Evolutionary conservation across 116 monocot species (phyloP), one percentile per base, ranked within the genome.

Genomic region (Thalassia testudinum): DNA sequence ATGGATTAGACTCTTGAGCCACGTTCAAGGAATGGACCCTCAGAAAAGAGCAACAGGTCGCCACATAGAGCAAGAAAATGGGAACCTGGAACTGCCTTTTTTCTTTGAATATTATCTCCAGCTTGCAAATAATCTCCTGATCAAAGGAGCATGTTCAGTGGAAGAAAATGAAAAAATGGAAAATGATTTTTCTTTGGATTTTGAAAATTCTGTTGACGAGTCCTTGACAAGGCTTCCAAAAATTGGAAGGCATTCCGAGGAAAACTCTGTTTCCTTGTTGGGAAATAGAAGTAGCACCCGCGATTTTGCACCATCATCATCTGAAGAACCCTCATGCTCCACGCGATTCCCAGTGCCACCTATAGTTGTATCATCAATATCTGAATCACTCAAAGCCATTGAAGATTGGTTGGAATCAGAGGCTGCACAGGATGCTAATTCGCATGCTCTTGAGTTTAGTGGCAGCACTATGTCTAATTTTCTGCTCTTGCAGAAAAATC

Each of bases 1-100:
- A 50, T 99, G 82, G 90, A 57, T 99, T 29, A 54, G 59, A 44
- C 54, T 99, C 19, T 64, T 99, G 60, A 55, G 61, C 50, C 62
- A 72, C 44, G 66, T 90, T 17, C 97, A 99, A 72, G 89, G 79
- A 24, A 86, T 89, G 75, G 80, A 99, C 61, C 53, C 82, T 50
- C 97, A 75, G 30, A 99, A 75, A 57, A 74, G 90, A 70, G 66
- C 58, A 22, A 74, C 74, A 28, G 57, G 70, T 34, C 19, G 63
- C 58, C 79, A 70, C 50, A 53, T 40, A 27, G 85, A 82, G 62
- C 86, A 90, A 7, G 86, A 90, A 63, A 73, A 80, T 70, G 72
- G 71, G 23, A 64, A 70, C 48, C 26, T 73, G 22, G n/a, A 63
- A 40, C 17, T 42, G 12, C 75, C 80, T 14, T 99, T 99, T 72